Percentiles rank a stretch among this genome's conserved stretches.
phyloP scores from a whole-genome alignment of 768 basidiomycete genomes.

The Xerocomellus chrysenteron region DNA sequence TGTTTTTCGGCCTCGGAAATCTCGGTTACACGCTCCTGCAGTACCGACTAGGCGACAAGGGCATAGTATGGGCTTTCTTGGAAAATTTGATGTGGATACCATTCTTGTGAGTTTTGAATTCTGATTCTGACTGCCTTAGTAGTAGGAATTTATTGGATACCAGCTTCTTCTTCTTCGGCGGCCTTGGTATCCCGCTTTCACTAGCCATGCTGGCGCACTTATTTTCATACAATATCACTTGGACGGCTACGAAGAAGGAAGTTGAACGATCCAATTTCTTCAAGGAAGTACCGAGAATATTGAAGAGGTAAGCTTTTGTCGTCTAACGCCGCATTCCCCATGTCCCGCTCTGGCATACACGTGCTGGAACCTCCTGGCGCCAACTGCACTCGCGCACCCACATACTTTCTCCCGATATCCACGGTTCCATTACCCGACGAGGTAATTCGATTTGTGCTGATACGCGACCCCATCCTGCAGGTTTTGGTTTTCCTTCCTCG shows the following conservation, averaged over 20 bases:
- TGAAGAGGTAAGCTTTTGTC: constrained; percentile 40
- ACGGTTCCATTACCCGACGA: constrained; percentile 2
- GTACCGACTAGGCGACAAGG: constrained; percentile 58
- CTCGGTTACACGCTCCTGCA: constrained; percentile 70
- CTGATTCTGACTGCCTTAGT: not conserved
- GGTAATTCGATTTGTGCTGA: constrained; percentile 15
- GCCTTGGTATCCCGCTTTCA: constrained; percentile 53
- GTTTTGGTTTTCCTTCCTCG: constrained; percentile 41
- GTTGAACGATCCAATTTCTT: constrained; percentile 89
- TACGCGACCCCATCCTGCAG: constrained; percentile 16
- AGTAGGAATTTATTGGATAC: constrained; percentile 2
- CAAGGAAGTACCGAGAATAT: constrained; percentile 82
- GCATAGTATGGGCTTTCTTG: constrained; percentile 21
- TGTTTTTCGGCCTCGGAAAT: constrained; percentile 75
- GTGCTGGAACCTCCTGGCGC: not conserved
- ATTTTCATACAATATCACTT: constrained; percentile 57
- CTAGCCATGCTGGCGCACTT: constrained; percentile 54
- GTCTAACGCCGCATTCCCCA: not conserved
- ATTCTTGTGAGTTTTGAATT: constrained; percentile 36
- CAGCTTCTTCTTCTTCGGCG: constrained; percentile 55
- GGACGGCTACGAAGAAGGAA: constrained; percentile 72
- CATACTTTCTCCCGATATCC: not conserved
- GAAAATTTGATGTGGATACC: constrained; percentile 32
- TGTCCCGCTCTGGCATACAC: not conserved
- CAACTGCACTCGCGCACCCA: not conserved